Evolutionary conservation across 345 rosid species (phyloP).

Genomic region (Syzygium aromaticum): DNA sequence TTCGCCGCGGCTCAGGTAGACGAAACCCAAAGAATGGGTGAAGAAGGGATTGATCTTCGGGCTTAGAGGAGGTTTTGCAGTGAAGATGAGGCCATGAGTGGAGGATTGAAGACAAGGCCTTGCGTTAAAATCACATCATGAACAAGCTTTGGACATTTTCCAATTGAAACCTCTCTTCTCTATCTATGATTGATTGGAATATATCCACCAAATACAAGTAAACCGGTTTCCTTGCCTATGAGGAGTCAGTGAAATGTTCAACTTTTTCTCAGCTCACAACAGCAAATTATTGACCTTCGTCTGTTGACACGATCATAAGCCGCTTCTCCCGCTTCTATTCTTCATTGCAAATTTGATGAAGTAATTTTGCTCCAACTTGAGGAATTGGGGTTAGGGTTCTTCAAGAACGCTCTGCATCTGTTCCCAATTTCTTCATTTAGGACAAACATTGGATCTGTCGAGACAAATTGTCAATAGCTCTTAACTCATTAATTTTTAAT

Average conservation of each 20-base stretch:
- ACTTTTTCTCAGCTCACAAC: neutral
- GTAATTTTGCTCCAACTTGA: neutral
- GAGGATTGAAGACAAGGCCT: slow-evolving; percentile 31
- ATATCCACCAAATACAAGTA: neutral
- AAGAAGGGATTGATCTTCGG: neutral
- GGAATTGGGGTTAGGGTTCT: neutral
- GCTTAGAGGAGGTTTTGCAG: slow-evolving; percentile 17
- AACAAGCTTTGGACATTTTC: neutral
- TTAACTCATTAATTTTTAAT: neutral
- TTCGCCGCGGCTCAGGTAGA: too few species aligned
- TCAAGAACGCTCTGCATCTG: neutral
- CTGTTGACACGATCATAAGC: neutral
- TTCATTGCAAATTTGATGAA: neutral
- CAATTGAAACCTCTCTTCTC: neutral
- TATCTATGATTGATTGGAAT: neutral
- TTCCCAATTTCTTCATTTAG: neutral
- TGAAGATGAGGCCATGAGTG: slow-evolving; percentile 44
- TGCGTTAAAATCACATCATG: neutral
- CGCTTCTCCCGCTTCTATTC: neutral
- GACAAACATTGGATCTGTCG: rapidly evolving
- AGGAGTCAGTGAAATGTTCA: neutral
- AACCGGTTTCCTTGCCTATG: neutral
- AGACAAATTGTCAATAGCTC: neutral
- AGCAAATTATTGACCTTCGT: neutral
- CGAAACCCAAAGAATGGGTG: too few species aligned